Percentiles rank a stretch among this genome's conserved stretches.
These are phyloP conservation scores for Rhododendron molle DNA, from an alignment of 148 eudicot genomes.

Conservation along the genomic window DNA sequence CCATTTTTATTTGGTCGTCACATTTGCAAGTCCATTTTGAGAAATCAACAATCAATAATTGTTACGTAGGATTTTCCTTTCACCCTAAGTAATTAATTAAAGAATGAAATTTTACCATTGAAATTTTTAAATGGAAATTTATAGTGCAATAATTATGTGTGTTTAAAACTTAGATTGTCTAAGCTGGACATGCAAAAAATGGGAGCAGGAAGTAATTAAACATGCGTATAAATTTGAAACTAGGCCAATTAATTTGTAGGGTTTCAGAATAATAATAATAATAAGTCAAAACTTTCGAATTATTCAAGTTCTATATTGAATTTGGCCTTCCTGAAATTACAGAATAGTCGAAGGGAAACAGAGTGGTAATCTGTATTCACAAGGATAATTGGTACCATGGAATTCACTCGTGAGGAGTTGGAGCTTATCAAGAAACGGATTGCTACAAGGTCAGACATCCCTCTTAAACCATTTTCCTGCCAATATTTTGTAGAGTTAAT, in stretches of 20 bases:
- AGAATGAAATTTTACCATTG: not conserved
- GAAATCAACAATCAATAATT: not conserved
- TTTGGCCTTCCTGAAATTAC: not conserved
- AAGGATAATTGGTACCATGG: not conserved
- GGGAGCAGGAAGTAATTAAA: not conserved
- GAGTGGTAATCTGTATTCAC: not conserved
- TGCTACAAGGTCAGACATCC: not conserved
- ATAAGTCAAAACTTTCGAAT: not conserved
- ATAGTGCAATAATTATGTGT: not conserved
- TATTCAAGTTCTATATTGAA: not conserved
- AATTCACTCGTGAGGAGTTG: not conserved
- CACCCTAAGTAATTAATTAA: not conserved
- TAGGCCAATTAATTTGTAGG: not conserved
- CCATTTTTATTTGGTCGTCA: not conserved
- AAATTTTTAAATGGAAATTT: not conserved
- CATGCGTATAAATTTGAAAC: not conserved
- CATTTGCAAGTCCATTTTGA: not conserved
- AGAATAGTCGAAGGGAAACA: not conserved
- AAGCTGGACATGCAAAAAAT: not conserved
- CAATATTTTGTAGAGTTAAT: not conserved
- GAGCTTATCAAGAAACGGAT: not conserved
- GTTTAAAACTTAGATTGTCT: not conserved
- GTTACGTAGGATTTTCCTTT: not conserved
- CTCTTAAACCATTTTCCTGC: not conserved
- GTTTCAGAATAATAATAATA: not conserved